Evolutionary conservation across 805 yeast genomes (phyloP).

Genomic region (Kodamaea leandrae): DNA sequence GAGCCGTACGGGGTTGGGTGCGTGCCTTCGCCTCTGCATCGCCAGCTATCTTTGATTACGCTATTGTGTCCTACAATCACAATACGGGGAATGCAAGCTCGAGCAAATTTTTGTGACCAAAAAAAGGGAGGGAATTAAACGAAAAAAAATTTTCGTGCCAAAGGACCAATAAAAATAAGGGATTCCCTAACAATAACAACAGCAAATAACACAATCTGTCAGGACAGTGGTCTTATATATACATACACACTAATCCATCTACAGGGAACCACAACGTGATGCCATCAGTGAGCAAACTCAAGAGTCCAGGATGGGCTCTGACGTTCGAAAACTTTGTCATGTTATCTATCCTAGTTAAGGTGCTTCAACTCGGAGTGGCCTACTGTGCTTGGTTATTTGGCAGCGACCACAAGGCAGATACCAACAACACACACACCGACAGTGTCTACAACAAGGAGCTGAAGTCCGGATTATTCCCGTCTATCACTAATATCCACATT

Average conservation of each 20-base stretch:
- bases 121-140: slow-evolving; percentile 6
- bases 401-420: neutral
- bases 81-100: neutral
- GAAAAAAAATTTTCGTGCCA: slow-evolving; percentile 2
- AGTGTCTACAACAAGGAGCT: slow-evolving; percentile 1
- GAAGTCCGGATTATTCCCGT: slow-evolving; percentile 12
- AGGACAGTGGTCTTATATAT: slow-evolving; percentile 1
- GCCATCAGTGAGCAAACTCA: slow-evolving; percentile 7
- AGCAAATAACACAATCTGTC: slow-evolving; percentile 1
- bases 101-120: neutral
- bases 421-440: too few species aligned
- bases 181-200: slow-evolving; percentile 2
- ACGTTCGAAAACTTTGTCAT: slow-evolving; percentile 11
- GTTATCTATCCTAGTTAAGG: slow-evolving; percentile 9
- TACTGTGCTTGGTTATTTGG: slow-evolving; percentile 7
- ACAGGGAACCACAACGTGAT: neutral
- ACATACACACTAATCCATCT: neutral
- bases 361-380: slow-evolving; percentile 11
- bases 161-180: slow-evolving; percentile 6
- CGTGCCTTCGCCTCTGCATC: neutral
- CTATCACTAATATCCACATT: slow-evolving; percentile 8
- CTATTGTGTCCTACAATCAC: neutral
- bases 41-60: neutral
- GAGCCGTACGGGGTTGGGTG: too few species aligned
- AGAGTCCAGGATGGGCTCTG: slow-evolving; percentile 3